These are phyloP conservation scores for Cruciata laevipes DNA, from an alignment of 257 asterid species.

Conservation along the genomic window DNA sequence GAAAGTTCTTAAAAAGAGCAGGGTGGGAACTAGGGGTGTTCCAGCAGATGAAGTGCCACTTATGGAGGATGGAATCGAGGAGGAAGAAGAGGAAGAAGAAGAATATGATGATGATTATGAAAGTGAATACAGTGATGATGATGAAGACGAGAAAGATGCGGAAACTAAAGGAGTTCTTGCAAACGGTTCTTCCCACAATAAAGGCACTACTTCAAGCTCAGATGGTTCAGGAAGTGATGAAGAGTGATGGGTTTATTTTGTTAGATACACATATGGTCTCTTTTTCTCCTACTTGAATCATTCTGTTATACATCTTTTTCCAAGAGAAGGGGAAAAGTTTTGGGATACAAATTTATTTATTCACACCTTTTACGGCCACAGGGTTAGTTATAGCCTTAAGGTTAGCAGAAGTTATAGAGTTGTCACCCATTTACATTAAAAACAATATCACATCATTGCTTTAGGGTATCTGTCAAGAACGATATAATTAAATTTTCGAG, in stretches of 20 bases:
- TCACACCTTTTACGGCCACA: neutral
- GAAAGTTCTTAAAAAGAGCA: slow-evolving; percentile 71
- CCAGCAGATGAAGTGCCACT: slow-evolving; percentile 39
- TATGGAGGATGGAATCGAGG: slow-evolving; percentile 79
- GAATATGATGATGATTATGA: slow-evolving; percentile 91
- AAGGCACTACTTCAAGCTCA: slow-evolving; percentile 37
- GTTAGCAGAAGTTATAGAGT: too few species aligned
- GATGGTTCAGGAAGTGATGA: slow-evolving; percentile 63
- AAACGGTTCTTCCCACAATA: slow-evolving; percentile 45
- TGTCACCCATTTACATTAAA: neutral
- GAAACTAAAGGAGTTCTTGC: slow-evolving; percentile 39
- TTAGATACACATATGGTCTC: neutral
- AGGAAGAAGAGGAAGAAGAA: slow-evolving; percentile 77
- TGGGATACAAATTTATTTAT: neutral
- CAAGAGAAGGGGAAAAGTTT: neutral
- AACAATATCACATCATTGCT: neutral
- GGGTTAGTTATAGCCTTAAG: neutral
- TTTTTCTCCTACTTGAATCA: neutral
- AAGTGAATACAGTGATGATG: slow-evolving; percentile 94
- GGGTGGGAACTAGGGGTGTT: slow-evolving; percentile 35
- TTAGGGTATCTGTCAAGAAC: neutral
- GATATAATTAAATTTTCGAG: too few species aligned
- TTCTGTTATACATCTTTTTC: neutral
- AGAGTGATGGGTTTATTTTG: slow-evolving; percentile 17
- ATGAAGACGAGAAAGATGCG: slow-evolving; percentile 52